Base-by-base conservation (phyloP, 2,329 filamentous ascomycete genomes). In the Tolypocladium guangdongense region DNA sequence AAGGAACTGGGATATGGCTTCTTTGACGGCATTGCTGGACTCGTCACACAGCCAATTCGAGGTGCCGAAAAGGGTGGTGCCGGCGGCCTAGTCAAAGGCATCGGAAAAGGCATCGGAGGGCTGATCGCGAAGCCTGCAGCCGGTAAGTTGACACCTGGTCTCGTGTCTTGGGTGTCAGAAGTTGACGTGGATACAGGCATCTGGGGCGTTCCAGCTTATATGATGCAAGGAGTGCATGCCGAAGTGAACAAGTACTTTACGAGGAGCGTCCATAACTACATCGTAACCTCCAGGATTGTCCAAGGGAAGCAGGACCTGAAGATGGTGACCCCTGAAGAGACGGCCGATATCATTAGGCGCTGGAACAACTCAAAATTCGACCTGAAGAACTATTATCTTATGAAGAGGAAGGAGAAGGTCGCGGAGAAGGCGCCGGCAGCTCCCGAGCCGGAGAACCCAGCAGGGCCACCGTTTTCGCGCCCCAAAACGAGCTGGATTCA, bases 81-180 rank as follows among this genome's bases (percentile, higher is more conserved):
- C 0, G 62, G 59, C 3, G 91, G 91, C 1, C 75, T 91, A 8
- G 63, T 90, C 14, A 92, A 91, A 66, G 88, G 88, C 0, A 75
- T 95, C 46, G 90, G 86, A 1, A 93, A 89, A 64, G 91, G 90
- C 0, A 79, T 95, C 39, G 89, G 88, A 5, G 91, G 91, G 0
- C 66, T 95, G 2, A 75, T 93, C 1, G 71, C 93, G 22, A 95
- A 95, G 65, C 87, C 90, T n/a, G 81, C 84, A 54, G 88, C 88
- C 55, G 89, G 83, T 83, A 68, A 69, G 78, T 68, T 18, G n/a
- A 6, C 7, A 7, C n/a, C 18, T 4, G 2, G 6, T 18, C 12
- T 22, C 35, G 20, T 20, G 32, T 35, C 27, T 32, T 30, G 16
- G 12, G 37, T 41, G 24, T 12, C 14, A 35, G 24, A 35, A 24